Evolutionary conservation across 257 asterid species (phyloP).

Genomic region (Solanum corneliomulleri): DNA sequence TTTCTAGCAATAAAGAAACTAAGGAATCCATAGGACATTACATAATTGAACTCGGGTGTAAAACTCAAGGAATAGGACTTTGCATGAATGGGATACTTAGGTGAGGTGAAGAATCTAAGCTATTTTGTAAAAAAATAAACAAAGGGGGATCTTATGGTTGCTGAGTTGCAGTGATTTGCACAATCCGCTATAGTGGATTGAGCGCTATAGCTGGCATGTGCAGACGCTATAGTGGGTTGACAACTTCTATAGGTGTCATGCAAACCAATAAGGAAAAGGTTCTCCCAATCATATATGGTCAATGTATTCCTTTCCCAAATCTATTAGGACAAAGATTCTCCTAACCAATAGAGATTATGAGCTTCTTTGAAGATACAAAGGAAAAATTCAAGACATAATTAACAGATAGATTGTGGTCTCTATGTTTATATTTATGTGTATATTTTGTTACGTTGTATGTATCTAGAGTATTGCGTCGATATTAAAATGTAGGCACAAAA

Average conservation of each 20-base stretch:
- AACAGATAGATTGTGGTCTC: not conserved
- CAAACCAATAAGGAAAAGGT: not conserved
- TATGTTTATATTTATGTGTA: not conserved
- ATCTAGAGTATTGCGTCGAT: not conserved
- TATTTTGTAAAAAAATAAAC: too few relatives aligned
- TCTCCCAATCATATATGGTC: not conserved
- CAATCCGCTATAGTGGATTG: fast-evolving
- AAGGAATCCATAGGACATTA: not conserved
- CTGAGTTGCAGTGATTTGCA: fast-evolving
- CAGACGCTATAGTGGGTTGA: not conserved
- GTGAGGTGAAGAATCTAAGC: not conserved
- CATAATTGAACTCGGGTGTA: not conserved
- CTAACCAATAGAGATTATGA: not conserved
- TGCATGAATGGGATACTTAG: not conserved
- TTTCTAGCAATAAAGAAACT: not conserved
- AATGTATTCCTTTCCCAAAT: not conserved
- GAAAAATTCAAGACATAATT: not conserved
- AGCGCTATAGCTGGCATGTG: not conserved
- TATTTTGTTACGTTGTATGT: not conserved
- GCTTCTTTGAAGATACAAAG: too few relatives aligned
- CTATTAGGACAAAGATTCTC: not conserved
- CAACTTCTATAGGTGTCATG: not conserved
- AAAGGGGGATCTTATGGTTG: not conserved
- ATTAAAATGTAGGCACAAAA: not conserved
- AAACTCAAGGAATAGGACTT: not conserved